Evolutionary conservation across 805 yeast species (phyloP).

Genomic region (Lipomyces starkeyi): DNA sequence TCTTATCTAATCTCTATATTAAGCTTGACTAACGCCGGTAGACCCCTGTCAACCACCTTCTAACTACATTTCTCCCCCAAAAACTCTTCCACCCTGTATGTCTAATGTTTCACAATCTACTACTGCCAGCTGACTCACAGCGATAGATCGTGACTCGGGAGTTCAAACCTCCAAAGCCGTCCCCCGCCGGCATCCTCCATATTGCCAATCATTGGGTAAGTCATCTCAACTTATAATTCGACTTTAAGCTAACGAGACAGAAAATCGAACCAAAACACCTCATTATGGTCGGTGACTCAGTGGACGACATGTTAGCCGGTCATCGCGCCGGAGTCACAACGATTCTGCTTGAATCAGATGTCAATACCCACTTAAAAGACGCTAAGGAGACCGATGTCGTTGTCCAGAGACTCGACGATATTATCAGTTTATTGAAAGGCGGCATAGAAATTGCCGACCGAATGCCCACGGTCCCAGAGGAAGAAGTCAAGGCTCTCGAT

Average conservation of each 20-base stretch:
- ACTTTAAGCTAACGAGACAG: slow-evolving; percentile 15
- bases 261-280: slow-evolving; percentile 53
- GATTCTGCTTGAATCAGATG: slow-evolving; percentile 58
- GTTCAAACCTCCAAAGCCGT: slow-evolving; percentile 71
- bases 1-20: not conserved
- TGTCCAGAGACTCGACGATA: slow-evolving; percentile 33
- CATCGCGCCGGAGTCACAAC: slow-evolving; percentile 66
- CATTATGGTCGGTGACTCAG: slow-evolving; percentile 76
- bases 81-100: slow-evolving; percentile 54
- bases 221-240: not conserved
- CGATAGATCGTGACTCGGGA: slow-evolving; percentile 59
- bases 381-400: slow-evolving; percentile 43
- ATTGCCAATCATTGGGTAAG: slow-evolving; percentile 57
- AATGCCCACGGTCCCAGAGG: slow-evolving; percentile 18
- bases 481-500: slow-evolving; percentile 20
- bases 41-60: slow-evolving; percentile 61
- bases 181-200: slow-evolving; percentile 65
- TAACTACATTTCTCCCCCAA: slow-evolving; percentile 52
- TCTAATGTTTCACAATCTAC: not conserved
- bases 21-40: slow-evolving; percentile 12
- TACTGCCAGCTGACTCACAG: not conserved
- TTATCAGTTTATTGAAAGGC: slow-evolving; percentile 23
- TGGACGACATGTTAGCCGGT: slow-evolving; percentile 72
- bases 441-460: slow-evolving; percentile 35
- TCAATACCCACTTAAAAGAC: slow-evolving; percentile 54